A percentile compares a stretch with the other conserved stretches of the same genome.
phyloP scores from a whole-genome alignment of 371 early-diverging fungal species.

The Mortierella sp. region DNA sequence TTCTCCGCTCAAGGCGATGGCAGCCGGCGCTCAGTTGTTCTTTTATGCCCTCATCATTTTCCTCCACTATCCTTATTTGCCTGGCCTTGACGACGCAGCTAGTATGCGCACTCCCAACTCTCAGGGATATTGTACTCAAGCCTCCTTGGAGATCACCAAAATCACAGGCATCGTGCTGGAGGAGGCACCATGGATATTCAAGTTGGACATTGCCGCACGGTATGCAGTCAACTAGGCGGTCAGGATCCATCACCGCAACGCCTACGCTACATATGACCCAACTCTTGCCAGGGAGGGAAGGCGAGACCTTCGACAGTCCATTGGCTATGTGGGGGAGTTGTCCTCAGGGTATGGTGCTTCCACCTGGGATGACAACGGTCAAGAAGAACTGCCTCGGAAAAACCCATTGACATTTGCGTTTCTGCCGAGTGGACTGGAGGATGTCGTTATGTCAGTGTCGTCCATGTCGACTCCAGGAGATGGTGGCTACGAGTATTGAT shows the following conservation, averaged over 20 bases:
- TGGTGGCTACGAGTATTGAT: background rate
- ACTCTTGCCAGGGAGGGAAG: conserved; percentile 41
- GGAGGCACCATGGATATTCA: conserved; percentile 36
- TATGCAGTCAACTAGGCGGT: conserved; percentile 53
- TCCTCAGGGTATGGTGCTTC: conserved; percentile 20
- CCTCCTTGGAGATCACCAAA: conserved; percentile 50
- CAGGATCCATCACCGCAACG: conserved; percentile 48
- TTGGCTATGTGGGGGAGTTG: conserved; percentile 42
- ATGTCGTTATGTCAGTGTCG: background rate
- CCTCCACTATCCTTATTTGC: conserved; percentile 50
- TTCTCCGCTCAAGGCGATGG: conserved; percentile 26
- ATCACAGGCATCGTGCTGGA: conserved; percentile 43
- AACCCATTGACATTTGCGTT: conserved; percentile 30
- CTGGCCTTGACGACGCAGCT: conserved; percentile 27
- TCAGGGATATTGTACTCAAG: conserved; percentile 55
- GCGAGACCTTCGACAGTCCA: conserved; percentile 41
- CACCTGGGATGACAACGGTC: conserved; percentile 26
- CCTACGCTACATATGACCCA: conserved; percentile 33
- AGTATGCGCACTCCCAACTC: conserved; percentile 48
- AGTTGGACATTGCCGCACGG: conserved; percentile 34
- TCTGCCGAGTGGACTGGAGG: conserved; percentile 38
- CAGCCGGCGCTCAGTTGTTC: conserved; percentile 41
- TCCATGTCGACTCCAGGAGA: background rate
- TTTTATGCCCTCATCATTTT: conserved; percentile 54
- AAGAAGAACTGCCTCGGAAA: conserved; percentile 29